Base-by-base conservation (phyloP, 2,329 filamentous ascomycete species). In the Exophiala viscosa region DNA sequence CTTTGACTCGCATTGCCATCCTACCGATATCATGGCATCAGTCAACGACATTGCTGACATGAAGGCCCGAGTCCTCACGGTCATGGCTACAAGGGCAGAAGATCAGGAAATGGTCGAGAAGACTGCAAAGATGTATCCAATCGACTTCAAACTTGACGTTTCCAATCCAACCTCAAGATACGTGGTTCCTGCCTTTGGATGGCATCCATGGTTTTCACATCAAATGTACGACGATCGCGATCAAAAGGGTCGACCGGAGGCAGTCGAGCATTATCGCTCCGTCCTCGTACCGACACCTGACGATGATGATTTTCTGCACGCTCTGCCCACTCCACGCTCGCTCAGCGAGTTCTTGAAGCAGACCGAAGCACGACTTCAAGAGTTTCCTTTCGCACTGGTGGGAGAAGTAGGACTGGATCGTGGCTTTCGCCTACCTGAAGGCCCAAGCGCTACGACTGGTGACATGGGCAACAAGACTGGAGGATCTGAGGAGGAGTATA, bases 151-250 rank as follows among this genome's bases (percentile, higher is more conserved):
- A 5, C 14, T 18, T 8, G 49, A 52, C 43, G 35, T 47, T 10
- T 35, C 55, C 44, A 46, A 50, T 15, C 48, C 45, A n/a, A 59
- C 31, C 18, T 52, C 52, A n/a, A 70, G 74, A 55, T 75, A 73
- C 52, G 69, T 85, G 20, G 62, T 85, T 0, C 83, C 83, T 0
- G 80, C 79, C 45, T 86, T 85, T 64, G 83, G 83, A 34, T 86
- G 83, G 83, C 83, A 86, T 66, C 83, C 83, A 0, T 86, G 83
- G 83, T 85, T 85, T 64, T 81, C 82, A 0, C 76, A 86, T 63
- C 80, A 83, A 55, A 77, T 85, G 63, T 75, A 76, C 59, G 70
- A 76, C 58, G 72, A 81, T 48, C 31, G 48, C 14, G 44, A 52
- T 8, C 8, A 32, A 18, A 39, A 48, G 10, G 58, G 62, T 28